Evolutionary conservation across 1,139 yeast species (phyloP).

Genomic region (Blastobotrys malaysiensis): DNA sequence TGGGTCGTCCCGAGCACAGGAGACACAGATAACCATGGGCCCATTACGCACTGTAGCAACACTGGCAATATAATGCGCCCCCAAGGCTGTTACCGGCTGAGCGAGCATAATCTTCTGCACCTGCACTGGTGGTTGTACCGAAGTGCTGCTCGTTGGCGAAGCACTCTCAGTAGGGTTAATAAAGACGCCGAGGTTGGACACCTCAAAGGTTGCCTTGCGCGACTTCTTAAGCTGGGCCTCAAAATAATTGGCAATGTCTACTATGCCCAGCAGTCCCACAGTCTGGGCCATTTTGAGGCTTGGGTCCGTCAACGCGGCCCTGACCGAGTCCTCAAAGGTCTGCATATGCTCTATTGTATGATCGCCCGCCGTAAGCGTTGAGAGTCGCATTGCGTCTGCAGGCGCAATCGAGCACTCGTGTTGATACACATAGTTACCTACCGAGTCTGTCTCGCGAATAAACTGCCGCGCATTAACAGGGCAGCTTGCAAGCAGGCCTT

Average conservation of each 20-base stretch:
- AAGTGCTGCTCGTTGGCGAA: background rate
- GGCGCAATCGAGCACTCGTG: constrained; percentile 3
- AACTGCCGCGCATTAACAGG: constrained; percentile 22
- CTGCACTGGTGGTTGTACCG: background rate
- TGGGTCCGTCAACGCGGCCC: background rate
- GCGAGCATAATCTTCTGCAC: constrained; percentile 10
- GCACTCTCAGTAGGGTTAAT: background rate
- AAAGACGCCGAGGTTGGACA: constrained; percentile 14
- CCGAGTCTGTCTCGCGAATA: background rate
- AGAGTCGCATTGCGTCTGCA: background rate
- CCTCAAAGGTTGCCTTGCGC: constrained; percentile 6
- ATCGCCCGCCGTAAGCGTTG: background rate
- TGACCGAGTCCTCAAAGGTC: constrained; percentile 13
- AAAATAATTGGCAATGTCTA: constrained; percentile 14
- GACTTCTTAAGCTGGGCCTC: background rate
- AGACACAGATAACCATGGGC: constrained; percentile 6
- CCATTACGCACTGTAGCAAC: constrained; percentile 10
- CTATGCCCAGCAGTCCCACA: constrained; percentile 17
- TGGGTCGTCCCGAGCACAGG: constrained; percentile 11
- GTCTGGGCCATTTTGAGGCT: constrained; percentile 9
- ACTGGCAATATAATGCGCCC: constrained; percentile 10
- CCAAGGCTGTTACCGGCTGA: constrained; percentile 11
- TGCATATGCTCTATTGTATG: background rate
- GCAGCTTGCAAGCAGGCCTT: constrained; percentile 3
- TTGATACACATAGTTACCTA: constrained; percentile 20